Conservation (phyloP, 164 flowering plant species). For the Vitis vinifera region ASM3070453v1 NC_081816.1:7572501-7573000, state of each 20-base stretch:
- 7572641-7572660: conserved; percentile 35
- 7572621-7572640: conserved; percentile 35
- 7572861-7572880: no score
- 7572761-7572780: conserved; percentile 29
- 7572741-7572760: conserved; percentile 17
- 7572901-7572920: background rate
- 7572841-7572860: conserved; percentile 11
- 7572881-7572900: no score
- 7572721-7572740: conserved; percentile 36
- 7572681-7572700: conserved; percentile 13
- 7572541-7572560: conserved; percentile 14
- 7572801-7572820: conserved; percentile 26
- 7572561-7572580: conserved; percentile 10
- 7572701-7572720: conserved; percentile 17
- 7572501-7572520: no score
- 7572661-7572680: conserved; percentile 15
- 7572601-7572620: conserved; percentile 47
- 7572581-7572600: conserved; percentile 27
- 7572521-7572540: background rate
- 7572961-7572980: conserved; percentile 32
- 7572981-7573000: conserved; percentile 18
- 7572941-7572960: conserved; percentile 40
- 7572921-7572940: conserved; percentile 36
- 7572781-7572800: conserved; percentile 33
- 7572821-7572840: conserved; percentile 41